Conservation (phyloP, 1,284 basidiomycete species). For the Ganoderma sinense region DNA sequence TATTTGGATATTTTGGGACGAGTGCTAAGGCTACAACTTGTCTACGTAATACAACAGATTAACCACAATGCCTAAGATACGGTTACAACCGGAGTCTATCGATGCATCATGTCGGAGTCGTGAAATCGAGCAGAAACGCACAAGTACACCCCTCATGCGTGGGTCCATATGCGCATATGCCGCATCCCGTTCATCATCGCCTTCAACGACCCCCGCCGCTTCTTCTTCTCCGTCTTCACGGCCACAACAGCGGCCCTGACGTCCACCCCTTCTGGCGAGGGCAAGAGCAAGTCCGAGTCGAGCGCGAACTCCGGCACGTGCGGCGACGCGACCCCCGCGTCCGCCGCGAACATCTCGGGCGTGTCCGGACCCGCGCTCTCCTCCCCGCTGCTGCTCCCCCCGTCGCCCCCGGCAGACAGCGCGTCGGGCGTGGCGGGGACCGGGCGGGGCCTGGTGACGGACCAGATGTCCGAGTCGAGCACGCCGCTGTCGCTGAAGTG, state of each 20-base stretch:
- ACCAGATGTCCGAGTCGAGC: not conserved
- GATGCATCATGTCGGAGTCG: too few species aligned
- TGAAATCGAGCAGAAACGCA: too few species aligned
- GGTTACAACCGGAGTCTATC: too few species aligned
- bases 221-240: constrained; percentile 2
- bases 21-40: not conserved
- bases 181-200: not conserved
- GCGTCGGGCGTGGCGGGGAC: not conserved
- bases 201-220: not conserved
- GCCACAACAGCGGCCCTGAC: not conserved
- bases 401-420: not conserved
- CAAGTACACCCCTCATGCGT: not conserved
- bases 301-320: not conserved
- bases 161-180: constrained; percentile 1
- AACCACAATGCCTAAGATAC: not conserved
- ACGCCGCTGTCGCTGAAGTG: not conserved
- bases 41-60: not conserved
- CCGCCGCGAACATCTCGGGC: not conserved
- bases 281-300: not conserved
- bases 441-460: not conserved
- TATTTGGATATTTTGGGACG: not conserved
- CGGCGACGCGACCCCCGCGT: not conserved
- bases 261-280: not conserved
- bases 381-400: not conserved
- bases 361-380: constrained; percentile 6